Percentiles rank a stretch among this genome's conserved stretches.
phyloP scores from a whole-genome alignment of 2,329 filamentous ascomycete species.

The Colletotrichum sp. region DNA sequence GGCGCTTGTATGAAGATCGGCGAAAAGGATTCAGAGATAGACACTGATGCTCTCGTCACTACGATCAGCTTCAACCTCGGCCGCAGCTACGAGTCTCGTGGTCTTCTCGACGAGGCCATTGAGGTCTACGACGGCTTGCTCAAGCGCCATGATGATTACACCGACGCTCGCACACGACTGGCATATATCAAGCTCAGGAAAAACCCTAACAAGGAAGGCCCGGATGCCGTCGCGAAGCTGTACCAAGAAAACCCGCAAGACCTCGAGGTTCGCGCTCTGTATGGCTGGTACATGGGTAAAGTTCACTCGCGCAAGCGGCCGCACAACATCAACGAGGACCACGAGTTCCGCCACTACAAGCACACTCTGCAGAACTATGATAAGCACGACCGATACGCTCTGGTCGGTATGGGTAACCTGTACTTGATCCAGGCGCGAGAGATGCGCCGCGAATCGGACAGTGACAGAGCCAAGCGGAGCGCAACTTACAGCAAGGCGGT shows the following conservation, averaged over 20 bases:
- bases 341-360: constrained; percentile 93
- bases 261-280: constrained; percentile 88
- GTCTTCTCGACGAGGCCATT: constrained; percentile 80
- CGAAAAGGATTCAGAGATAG: constrained; percentile 75
- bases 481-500: constrained; percentile 90
- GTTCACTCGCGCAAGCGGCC: constrained; percentile 79
- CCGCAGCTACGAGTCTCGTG: constrained; percentile 87
- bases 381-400: constrained; percentile 96
- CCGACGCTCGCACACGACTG: constrained; percentile 85
- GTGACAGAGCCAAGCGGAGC: constrained; percentile 88
- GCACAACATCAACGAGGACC: constrained; percentile 83
- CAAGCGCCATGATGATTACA: constrained; percentile 87
- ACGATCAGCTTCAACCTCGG: constrained; percentile 98
- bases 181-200: constrained; percentile 88
- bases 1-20: constrained; percentile 84
- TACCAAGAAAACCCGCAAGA: constrained; percentile 85
- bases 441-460: constrained; percentile 89
- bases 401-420: constrained; percentile 97
- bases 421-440: constrained; percentile 87
- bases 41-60: constrained; percentile 90
- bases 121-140: constrained; percentile 88
- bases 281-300: constrained; percentile 94
- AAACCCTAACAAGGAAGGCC: constrained; percentile 83
- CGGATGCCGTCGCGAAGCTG: constrained; percentile 82
- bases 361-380: constrained; percentile 93